Evolutionary conservation across 2,329 filamentous ascomycete genomes (phyloP).

Genomic region (Diaporthe aspalathi): DNA sequence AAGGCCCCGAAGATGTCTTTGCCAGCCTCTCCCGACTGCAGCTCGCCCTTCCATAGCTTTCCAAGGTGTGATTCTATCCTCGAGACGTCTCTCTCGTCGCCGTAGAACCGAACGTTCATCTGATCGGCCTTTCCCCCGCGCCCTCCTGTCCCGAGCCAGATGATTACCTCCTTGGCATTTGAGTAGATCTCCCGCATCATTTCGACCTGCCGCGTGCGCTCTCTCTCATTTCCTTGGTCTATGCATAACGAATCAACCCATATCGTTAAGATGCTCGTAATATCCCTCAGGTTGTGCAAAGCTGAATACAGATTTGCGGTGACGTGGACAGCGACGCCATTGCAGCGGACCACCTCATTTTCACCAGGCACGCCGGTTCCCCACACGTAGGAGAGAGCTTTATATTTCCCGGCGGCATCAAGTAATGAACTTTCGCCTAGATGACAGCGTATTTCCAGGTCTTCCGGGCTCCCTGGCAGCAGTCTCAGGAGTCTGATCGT

Average conservation of each 20-base stretch:
- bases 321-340: not conserved
- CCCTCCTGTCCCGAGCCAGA: constrained; percentile 18
- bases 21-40: not conserved
- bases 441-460: not conserved
- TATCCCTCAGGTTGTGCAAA: constrained; percentile 5
- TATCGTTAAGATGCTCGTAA: not conserved
- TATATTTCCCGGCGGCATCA: not conserved
- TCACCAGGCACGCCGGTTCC: not conserved
- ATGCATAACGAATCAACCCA: constrained; percentile 27
- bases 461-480: not conserved
- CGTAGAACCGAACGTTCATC: not conserved
- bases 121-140: not conserved
- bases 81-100: constrained; percentile 11
- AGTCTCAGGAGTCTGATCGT: constrained; percentile 5
- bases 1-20: constrained; percentile 15
- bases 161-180: constrained; percentile 16
- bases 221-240: not conserved
- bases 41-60: not conserved
- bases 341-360: not conserved
- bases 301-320: constrained; percentile 13
- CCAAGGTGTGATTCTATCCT: constrained; percentile 12
- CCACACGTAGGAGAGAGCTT: constrained; percentile 25
- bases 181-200: constrained; percentile 30
- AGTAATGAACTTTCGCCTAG: not conserved
- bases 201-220: constrained; percentile 12